These are phyloP conservation scores for Powellomyces hirtus DNA, from an alignment of 192 early-diverging fungal species.

Conservation along the genomic window DNA sequence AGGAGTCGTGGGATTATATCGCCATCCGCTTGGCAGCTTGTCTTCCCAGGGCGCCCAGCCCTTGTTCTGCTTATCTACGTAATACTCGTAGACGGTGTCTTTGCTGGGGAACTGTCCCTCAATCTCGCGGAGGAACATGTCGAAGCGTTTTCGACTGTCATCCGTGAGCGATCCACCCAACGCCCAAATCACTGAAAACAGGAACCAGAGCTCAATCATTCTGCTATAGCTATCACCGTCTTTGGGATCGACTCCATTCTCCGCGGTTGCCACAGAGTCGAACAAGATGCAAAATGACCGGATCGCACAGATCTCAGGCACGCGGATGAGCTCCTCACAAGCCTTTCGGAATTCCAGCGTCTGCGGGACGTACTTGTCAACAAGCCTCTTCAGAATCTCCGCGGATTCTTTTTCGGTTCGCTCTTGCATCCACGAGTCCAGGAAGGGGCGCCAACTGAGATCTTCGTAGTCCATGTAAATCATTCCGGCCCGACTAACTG, in stretches of 20 bases:
- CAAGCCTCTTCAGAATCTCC: slow-evolving; percentile 40
- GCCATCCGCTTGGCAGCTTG: slow-evolving; percentile 49
- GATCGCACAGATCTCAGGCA: slow-evolving; percentile 49
- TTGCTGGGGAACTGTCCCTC: slow-evolving; percentile 61
- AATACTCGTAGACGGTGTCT: slow-evolving; percentile 60
- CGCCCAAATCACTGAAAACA: slow-evolving; percentile 58
- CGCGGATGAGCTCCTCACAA: slow-evolving; percentile 48
- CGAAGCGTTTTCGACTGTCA: slow-evolving; percentile 49
- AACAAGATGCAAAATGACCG: slow-evolving; percentile 49
- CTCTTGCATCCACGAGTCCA: slow-evolving; percentile 49
- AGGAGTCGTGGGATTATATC: slow-evolving; percentile 43
- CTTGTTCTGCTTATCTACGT: slow-evolving; percentile 56
- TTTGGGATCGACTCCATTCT: slow-evolving; percentile 53
- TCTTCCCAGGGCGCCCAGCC: slow-evolving; percentile 58
- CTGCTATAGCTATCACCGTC: slow-evolving; percentile 44
- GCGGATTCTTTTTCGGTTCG: slow-evolving; percentile 38
- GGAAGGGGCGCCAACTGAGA: slow-evolving; percentile 52
- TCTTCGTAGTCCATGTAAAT: slow-evolving; percentile 58
- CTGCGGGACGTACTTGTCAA: slow-evolving; percentile 51
- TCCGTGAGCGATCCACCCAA: slow-evolving; percentile 56
- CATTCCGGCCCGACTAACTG: slow-evolving; percentile 59
- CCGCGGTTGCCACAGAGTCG: slow-evolving; percentile 45
- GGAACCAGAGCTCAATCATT: slow-evolving; percentile 60
- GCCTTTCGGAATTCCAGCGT: slow-evolving; percentile 49
- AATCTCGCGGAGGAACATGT: slow-evolving; percentile 59